These are phyloP conservation scores for Eimeria praecox DNA, from an alignment of 169 alveolate species.

Conservation along the genomic window DNA sequence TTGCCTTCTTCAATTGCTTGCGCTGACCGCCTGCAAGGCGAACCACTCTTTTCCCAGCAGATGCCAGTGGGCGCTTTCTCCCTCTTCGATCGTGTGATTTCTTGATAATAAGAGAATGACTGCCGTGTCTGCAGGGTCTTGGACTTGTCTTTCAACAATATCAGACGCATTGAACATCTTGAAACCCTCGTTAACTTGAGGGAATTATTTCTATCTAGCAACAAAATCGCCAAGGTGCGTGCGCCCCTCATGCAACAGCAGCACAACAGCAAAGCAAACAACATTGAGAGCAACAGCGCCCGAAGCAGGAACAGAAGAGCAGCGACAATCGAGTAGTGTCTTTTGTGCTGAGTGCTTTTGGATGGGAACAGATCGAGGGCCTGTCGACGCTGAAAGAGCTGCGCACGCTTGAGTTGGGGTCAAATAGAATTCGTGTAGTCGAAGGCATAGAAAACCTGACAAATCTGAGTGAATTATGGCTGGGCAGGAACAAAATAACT, in stretches of 20 bases:
- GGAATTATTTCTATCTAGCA: conserved; percentile 84
- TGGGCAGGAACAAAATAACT: conserved; percentile 92
- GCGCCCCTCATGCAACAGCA: conserved; percentile 24
- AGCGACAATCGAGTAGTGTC: not conserved
- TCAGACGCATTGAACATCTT: conserved; percentile 83
- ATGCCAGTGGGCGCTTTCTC: not conserved
- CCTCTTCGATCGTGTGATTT: not conserved
- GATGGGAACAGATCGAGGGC: conserved; percentile 78
- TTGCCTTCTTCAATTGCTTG: not conserved
- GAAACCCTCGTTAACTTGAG: conserved; percentile 80
- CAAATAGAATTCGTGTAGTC: conserved; percentile 82
- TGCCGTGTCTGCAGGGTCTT: conserved; percentile 61
- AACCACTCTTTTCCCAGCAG: not conserved
- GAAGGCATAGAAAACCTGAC: conserved; percentile 33
- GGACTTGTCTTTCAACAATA: conserved; percentile 86
- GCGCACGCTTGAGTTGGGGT: conserved; percentile 85
- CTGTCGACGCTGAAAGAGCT: conserved; percentile 80
- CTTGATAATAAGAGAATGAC: not conserved
- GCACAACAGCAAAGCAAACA: conserved; percentile 2
- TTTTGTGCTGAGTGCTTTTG: not conserved
- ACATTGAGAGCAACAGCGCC: conserved; percentile 5
- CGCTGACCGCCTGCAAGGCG: not conserved
- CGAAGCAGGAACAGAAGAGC: conserved; percentile 1
- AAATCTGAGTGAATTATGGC: conserved; percentile 90
- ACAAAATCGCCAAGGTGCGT: conserved; percentile 82